These are phyloP conservation scores for Aureoboletus auriporus DNA, from an alignment of 768 basidiomycete genomes.

Conservation along the genomic window DNA sequence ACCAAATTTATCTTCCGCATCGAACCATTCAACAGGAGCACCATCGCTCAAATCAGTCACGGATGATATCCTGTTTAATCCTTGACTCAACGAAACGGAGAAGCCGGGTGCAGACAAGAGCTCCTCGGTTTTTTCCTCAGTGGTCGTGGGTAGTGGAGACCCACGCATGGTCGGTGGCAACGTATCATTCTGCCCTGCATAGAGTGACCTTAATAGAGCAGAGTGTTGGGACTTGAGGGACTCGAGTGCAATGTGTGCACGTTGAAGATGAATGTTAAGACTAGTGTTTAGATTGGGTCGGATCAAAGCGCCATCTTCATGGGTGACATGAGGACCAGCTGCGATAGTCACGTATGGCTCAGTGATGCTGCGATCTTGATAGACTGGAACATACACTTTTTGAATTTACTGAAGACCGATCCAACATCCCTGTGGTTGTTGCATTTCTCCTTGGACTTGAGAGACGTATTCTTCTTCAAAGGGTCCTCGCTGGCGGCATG, in stretches of 20 bases:
- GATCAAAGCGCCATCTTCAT: conserved; percentile 28
- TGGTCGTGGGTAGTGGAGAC: conserved; percentile 40
- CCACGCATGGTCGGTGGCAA: conserved; percentile 19
- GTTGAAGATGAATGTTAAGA: conserved; percentile 33
- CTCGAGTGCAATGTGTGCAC: conserved; percentile 45
- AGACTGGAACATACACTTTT: conserved; percentile 42
- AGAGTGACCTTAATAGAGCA: conserved; percentile 43
- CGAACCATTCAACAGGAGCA: conserved; percentile 64
- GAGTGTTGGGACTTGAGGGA: conserved; percentile 59
- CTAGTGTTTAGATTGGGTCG: conserved; percentile 16
- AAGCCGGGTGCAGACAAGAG: conserved; percentile 20
- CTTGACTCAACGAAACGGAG: conserved; percentile 29
- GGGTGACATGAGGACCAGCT: conserved; percentile 19
- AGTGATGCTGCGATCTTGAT: neutral
- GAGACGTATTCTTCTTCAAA: conserved; percentile 33
- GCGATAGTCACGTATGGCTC: neutral
- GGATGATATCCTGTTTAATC: conserved; percentile 43
- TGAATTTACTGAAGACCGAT: conserved; percentile 56
- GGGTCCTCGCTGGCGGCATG: conserved; percentile 29
- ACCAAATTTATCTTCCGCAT: conserved; percentile 52
- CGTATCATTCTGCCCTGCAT: conserved; percentile 30
- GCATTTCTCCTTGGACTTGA: conserved; percentile 38
- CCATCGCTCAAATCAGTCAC: conserved; percentile 49
- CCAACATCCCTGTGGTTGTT: conserved; percentile 29
- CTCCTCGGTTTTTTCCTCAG: conserved; percentile 44